Evolutionary conservation across 2,329 filamentous ascomycete species (phyloP), one percentile per base, ranked within the genome.

Genomic region (Aureobasidium musti): DNA sequence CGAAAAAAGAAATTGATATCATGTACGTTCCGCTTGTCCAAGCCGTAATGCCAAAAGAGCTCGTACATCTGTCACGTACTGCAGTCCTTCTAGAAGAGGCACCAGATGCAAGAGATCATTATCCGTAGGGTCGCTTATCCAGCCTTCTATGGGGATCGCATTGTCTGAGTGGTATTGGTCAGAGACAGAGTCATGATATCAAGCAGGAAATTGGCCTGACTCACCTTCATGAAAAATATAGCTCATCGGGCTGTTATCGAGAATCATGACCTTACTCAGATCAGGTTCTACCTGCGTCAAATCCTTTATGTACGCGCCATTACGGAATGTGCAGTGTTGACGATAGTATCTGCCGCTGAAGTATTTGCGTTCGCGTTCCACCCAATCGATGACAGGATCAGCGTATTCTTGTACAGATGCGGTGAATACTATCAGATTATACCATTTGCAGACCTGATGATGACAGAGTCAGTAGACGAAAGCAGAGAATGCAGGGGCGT

Each of bases 71-170:
- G 94, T 96, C 71, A 95, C 93, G 79, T 98, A 97, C 81, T 98
- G 95, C 74, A 99, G 81, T 21, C 92, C 95, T 80, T 99, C 95
- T 52, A 99, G 83, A 73, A 98, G 83, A 37, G 95, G 95, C 67
- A 99, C 88, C 68, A 99, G 84, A 78, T 98, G 92, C 78, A 98
- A 84, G 71, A 99, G 83, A 76, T 97, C 94, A 76, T 93, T 95
- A 79, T 99, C 95, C 30, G 95, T 98, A 26, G 95, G 95, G 80
- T 99, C 95, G 78, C 89, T 97, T 80, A 99, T 98, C 95, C 95
- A 99, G 75, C 95, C 95, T 81, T 98, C 94, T 76, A 99, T 98
- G 3, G 95, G 95, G 74, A 99, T 97, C 60, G 95, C 95, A 80
- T 99, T 99, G 78, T 99, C 95, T 99, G 74, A 17, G 41, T 19